Percentiles rank a stretch among this genome's conserved stretches.
Conservation (phyloP, 2,329 filamentous ascomycete species). For the Berkeleyomyces basicola region DNA sequence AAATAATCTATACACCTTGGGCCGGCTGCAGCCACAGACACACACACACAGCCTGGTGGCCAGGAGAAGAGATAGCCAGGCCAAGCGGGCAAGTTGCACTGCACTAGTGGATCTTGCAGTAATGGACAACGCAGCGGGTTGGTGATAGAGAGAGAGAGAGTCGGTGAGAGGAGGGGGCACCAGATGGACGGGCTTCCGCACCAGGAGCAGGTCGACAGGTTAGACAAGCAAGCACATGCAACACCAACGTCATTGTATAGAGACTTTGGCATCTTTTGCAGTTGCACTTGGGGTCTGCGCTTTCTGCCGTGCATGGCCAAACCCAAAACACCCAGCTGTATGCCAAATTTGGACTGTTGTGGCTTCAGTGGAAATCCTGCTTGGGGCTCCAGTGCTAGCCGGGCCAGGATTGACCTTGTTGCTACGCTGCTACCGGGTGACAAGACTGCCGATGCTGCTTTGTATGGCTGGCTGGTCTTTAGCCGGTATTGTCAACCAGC, state of each 20-base stretch:
- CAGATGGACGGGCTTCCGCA: too few species aligned
- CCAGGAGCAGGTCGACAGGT: too few species aligned
- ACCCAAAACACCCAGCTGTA: background rate
- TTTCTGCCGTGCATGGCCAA: background rate
- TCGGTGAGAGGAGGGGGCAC: too few species aligned
- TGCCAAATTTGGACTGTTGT: background rate
- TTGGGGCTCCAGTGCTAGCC: background rate
- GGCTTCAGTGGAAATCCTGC: background rate
- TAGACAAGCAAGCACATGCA: background rate
- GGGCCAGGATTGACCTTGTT: background rate
- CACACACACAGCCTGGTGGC: background rate
- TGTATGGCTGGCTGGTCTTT: background rate
- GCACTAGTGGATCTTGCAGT: too few species aligned
- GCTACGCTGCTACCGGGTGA: background rate
- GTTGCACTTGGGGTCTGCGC: background rate
- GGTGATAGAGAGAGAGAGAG: too few species aligned
- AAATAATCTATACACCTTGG: background rate
- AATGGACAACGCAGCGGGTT: too few species aligned
- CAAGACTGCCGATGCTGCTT: background rate
- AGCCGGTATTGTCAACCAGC: background rate
- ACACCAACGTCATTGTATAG: background rate
- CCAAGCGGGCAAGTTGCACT: background rate
- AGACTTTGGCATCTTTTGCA: background rate
- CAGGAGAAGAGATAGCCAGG: background rate
- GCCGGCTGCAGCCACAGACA: background rate